A percentile compares a stretch with the other conserved stretches of the same genome.
Conservation (phyloP, 495 filamentous ascomycete species). For the Neurospora pannonica region DNA sequence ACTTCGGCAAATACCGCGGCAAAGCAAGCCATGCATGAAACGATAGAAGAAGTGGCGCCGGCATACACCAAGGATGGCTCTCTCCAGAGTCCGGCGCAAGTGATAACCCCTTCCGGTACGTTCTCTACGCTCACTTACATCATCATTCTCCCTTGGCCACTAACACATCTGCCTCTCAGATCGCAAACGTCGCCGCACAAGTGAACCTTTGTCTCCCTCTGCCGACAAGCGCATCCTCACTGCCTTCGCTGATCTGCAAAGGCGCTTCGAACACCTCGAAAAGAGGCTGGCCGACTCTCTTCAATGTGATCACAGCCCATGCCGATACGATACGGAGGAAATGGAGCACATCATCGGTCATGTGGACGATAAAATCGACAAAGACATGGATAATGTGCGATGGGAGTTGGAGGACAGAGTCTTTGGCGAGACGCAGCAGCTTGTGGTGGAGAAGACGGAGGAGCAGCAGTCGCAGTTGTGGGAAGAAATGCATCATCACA, state of each 20-base stretch:
- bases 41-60: not conserved
- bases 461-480: not conserved
- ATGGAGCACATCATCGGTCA: not conserved
- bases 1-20: too few species aligned
- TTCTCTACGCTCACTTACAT: not conserved
- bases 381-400: not conserved
- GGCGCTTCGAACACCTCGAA: not conserved
- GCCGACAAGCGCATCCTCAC: not conserved
- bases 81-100: not conserved
- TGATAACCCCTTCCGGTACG: not conserved
- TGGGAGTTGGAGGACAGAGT: slow-evolving; percentile 1
- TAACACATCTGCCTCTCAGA: not conserved
- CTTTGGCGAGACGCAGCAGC: not conserved
- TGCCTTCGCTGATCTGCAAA: not conserved
- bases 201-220: not conserved
- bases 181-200: slow-evolving; percentile 2
- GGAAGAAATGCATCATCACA: not conserved
- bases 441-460: not conserved
- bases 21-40: too few species aligned
- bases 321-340: slow-evolving; percentile 2
- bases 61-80: slow-evolving; percentile 1
- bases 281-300: not conserved
- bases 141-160: not conserved
- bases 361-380: not conserved
- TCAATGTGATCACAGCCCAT: not conserved